Conservation (phyloP, 768 basidiomycete genomes). For the Leccinum imitatum region DNA sequence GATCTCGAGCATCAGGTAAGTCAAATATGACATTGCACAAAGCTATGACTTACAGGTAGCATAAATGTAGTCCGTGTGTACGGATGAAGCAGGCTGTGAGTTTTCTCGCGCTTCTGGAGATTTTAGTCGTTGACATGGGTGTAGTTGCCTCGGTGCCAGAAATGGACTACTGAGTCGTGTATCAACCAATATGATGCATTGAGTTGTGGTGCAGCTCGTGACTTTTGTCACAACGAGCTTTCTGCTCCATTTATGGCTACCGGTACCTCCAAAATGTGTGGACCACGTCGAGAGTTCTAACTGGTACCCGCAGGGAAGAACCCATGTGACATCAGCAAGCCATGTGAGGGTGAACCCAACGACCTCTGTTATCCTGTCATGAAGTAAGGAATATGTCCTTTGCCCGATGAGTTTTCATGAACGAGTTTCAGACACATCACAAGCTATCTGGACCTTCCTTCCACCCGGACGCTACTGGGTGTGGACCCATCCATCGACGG, state of each 20-base stretch:
- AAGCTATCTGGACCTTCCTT: constrained; percentile 59
- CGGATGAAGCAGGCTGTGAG: constrained; percentile 44
- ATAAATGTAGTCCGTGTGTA: constrained; percentile 34
- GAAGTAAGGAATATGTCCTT: constrained; percentile 26
- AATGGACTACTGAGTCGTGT: constrained; percentile 56
- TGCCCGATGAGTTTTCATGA: background rate
- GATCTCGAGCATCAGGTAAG: constrained; percentile 37
- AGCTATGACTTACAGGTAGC: background rate
- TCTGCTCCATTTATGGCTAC: constrained; percentile 25
- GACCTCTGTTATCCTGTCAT: constrained; percentile 63
- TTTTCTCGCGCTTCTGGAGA: background rate
- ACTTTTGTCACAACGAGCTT: constrained; percentile 60
- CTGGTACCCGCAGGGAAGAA: constrained; percentile 40
- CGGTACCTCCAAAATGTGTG: constrained; percentile 28
- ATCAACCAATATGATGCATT: constrained; percentile 66
- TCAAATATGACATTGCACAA: background rate
- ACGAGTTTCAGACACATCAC: constrained; percentile 46
- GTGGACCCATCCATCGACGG: constrained; percentile 49
- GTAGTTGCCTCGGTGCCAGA: constrained; percentile 71
- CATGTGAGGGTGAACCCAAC: constrained; percentile 51
- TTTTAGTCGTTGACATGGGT: background rate
- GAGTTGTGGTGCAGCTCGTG: constrained; percentile 63
- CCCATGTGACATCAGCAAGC: constrained; percentile 68
- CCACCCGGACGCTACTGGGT: constrained; percentile 56
- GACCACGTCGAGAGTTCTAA: background rate